These are phyloP conservation scores for Diaporthe nobilis DNA, from an alignment of 2,329 filamentous ascomycete genomes.

Conservation along the genomic window DNA sequence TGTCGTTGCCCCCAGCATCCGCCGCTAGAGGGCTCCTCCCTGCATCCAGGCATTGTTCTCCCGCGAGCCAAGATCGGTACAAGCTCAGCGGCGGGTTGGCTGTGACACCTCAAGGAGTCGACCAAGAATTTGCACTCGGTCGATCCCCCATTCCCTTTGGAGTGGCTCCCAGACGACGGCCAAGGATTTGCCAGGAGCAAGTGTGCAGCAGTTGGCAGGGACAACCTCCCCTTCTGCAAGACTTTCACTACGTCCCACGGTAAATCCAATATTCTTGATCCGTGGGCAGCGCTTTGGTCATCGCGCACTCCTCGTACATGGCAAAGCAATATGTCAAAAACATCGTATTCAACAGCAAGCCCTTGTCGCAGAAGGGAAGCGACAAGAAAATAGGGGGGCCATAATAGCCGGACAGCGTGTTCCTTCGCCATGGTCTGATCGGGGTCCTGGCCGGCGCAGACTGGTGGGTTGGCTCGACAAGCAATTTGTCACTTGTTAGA, in stretches of 20 bases:
- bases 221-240: not conserved
- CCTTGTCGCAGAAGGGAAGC: not conserved
- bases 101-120: constrained; percentile 9
- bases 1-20: not conserved
- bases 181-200: not conserved
- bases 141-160: not conserved
- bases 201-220: constrained; percentile 3
- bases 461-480: constrained; percentile 29
- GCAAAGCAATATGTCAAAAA: not conserved
- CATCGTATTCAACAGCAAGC: not conserved
- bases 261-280: not conserved
- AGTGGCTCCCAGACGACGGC: not conserved
- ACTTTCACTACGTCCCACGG: not conserved
- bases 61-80: constrained; percentile 16
- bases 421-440: constrained; percentile 15
- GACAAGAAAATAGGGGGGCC: not conserved
- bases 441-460: constrained; percentile 27
- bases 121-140: constrained; percentile 8
- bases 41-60: not conserved
- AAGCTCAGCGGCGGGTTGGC: not conserved
- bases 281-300: not conserved
- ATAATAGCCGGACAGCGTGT: constrained; percentile 32
- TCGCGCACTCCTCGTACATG: not conserved
- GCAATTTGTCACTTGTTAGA: constrained; percentile 12
- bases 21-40: not conserved